Base-by-base conservation (phyloP, 1,284 basidiomycete species). In the Ceratobasidium sp. region DNA sequence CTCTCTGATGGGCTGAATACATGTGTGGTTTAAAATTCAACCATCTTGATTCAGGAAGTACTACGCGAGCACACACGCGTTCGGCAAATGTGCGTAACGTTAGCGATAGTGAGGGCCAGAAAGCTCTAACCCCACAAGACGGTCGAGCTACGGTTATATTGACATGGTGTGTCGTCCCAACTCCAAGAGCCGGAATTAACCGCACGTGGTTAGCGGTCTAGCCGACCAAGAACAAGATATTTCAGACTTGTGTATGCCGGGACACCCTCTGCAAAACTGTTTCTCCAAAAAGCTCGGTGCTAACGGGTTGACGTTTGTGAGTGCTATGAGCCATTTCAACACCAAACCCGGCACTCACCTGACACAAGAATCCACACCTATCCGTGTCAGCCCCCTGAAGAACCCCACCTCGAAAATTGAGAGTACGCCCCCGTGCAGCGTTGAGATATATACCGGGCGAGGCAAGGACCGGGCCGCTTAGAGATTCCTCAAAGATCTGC, bases 401-500 rank as follows among this genome's bases (percentile, higher is more conserved):
- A 42, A 78, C 76, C 30, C 71, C 38, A 69, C 80, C 79, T 25
- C 79, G 74, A n/a, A n/a, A n/a, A n/a, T n/a, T n/a, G 11, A 72
- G 64, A 7, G 76, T 78, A 4, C 79, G 73, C 6, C 33, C 73
- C 48, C 78, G 77, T 3, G 73, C 77, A 66, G 78, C 79, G 21
- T 73, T 61, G 16, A 56, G 75, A 73, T 81, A 80, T 4, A 77
- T 77, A 5, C n/a, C n/a, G 66, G 51, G 6, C 73, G 72, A 2
- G n/a, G 73, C 66, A 62, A 77, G 79, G 61, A 83, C 79, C 73
- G 78, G 72, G 75, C 81, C 77, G 76, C 86, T 87, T 72, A 87
- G 80, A 3, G 83, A 83, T 73, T 89, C 87, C 46, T 87, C 86
- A 73, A 89, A 87, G 78, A 87, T 86, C 76, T 69, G n/a, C 11